phyloP scores from a whole-genome alignment of 2,329 filamentous ascomycete species.

The Diaporthe sp. region DNA sequence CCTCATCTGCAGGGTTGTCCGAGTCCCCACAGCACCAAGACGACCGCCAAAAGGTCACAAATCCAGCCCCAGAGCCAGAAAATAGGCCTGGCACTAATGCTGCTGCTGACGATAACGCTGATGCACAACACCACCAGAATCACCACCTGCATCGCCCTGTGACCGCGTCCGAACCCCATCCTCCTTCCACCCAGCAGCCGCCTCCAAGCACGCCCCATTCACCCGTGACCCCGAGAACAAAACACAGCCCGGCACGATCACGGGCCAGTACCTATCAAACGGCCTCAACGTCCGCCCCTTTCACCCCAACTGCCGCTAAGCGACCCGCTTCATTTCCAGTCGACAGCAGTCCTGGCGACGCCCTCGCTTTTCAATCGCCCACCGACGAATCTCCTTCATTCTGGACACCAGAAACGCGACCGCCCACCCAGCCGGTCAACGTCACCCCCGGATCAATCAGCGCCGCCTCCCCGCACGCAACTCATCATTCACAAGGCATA shows the following conservation, averaged over 20 bases:
- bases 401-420: conserved; percentile 37
- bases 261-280: conserved; percentile 56
- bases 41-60: conserved; percentile 20
- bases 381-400: conserved; percentile 36
- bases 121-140: conserved; percentile 26
- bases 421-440: conserved; percentile 46
- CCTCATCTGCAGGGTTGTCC: conserved; percentile 24
- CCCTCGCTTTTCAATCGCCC: conserved; percentile 42
- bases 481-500: conserved; percentile 46
- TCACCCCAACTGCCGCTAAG: conserved; percentile 46
- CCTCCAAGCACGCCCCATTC: conserved; percentile 35
- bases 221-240: conserved; percentile 43
- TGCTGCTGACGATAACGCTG: neutral
- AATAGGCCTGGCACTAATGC: conserved; percentile 11
- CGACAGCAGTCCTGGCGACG: conserved; percentile 42
- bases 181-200: conserved; percentile 38
- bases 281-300: conserved; percentile 44
- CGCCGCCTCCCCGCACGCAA: conserved; percentile 41
- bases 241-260: conserved; percentile 48
- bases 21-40: conserved; percentile 21
- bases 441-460: conserved; percentile 38
- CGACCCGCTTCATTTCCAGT: conserved; percentile 57
- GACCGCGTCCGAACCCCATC: conserved; percentile 24
- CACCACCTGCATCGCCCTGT: conserved; percentile 29
- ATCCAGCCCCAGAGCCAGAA: conserved; percentile 17